phyloP scores from a whole-genome alignment of 345 rosid species.

The Boechera stricta region DNA sequence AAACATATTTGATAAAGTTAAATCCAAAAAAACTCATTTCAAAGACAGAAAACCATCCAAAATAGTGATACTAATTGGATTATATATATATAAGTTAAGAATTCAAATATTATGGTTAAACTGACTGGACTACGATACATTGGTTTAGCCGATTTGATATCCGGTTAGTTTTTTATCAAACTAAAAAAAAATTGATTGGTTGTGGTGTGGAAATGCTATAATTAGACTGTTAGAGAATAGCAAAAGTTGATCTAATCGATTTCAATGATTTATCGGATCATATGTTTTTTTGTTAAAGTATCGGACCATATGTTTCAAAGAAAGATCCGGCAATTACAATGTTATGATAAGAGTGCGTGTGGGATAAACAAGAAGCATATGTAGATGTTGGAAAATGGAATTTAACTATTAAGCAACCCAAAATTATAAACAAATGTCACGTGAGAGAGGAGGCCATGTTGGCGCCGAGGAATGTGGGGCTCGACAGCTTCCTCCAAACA shows the following conservation, averaged over 20 bases:
- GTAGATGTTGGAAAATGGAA: conserved; percentile 31
- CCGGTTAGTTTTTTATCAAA: neutral
- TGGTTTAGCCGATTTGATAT: neutral
- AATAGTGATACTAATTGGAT: too few relatives aligned
- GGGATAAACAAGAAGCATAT: conserved; percentile 37
- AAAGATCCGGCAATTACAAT: neutral
- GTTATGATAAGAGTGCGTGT: conserved; percentile 20
- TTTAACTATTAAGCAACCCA: conserved; percentile 28
- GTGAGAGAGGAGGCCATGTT: conserved; percentile 58
- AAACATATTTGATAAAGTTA: too few relatives aligned
- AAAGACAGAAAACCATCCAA: too few relatives aligned
- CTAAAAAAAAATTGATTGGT: neutral
- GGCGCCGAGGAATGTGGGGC: conserved; percentile 85
- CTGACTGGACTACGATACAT: neutral
- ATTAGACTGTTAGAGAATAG: neutral
- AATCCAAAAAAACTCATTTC: too few relatives aligned
- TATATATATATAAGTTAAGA: neutral
- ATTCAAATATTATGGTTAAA: neutral
- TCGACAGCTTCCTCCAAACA: conserved; percentile 47
- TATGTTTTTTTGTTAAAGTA: neutral
- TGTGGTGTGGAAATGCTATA: neutral
- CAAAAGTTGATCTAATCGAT: neutral
- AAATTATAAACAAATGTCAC: conserved; percentile 50
- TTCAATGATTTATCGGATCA: neutral
- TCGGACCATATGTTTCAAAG: neutral